Conservation (phyloP, 352 stramenopile species). For the Globisporangium carolinianum region DNA sequence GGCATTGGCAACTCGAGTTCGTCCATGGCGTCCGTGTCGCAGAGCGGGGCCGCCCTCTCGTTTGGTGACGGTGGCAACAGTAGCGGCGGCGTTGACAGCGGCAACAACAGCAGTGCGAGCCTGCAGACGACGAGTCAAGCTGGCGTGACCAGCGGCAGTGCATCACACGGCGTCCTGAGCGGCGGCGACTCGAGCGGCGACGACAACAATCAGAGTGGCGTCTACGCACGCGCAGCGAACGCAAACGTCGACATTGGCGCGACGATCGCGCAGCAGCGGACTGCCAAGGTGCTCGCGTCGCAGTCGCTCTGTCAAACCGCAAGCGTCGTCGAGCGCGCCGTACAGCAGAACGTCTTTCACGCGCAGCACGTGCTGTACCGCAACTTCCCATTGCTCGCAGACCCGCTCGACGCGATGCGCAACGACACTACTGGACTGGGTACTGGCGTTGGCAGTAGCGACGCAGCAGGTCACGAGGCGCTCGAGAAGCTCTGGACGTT, state of each 20-base stretch:
- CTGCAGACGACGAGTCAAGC: constrained; percentile 28
- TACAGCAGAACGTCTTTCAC: constrained; percentile 89
- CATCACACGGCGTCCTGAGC: constrained; percentile 37
- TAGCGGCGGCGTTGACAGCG: constrained; percentile 18
- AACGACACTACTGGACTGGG: neutral
- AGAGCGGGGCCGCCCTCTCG: constrained; percentile 44
- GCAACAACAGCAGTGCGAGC: constrained; percentile 24
- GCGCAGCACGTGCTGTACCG: constrained; percentile 78
- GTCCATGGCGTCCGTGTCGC: constrained; percentile 29
- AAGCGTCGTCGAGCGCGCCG: constrained; percentile 70
- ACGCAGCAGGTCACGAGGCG: neutral
- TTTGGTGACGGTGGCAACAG: constrained; percentile 11
- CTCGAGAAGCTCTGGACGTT: constrained; percentile 81
- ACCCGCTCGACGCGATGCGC: constrained; percentile 2
- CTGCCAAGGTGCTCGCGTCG: constrained; percentile 51
- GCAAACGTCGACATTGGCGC: constrained; percentile 69
- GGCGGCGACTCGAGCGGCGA: constrained; percentile 20
- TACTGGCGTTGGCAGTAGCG: constrained; percentile 3
- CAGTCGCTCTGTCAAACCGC: constrained; percentile 50
- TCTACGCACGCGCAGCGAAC: constrained; percentile 51
- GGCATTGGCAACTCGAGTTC: constrained; percentile 28
- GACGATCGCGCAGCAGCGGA: constrained; percentile 65
- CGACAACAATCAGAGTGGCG: constrained; percentile 32
- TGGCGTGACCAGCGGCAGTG: constrained; percentile 21
- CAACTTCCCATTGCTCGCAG: constrained; percentile 47